Evolutionary conservation across 371 early-diverging fungal species (phyloP).

Genomic region (Mucor ambiguus): DNA sequence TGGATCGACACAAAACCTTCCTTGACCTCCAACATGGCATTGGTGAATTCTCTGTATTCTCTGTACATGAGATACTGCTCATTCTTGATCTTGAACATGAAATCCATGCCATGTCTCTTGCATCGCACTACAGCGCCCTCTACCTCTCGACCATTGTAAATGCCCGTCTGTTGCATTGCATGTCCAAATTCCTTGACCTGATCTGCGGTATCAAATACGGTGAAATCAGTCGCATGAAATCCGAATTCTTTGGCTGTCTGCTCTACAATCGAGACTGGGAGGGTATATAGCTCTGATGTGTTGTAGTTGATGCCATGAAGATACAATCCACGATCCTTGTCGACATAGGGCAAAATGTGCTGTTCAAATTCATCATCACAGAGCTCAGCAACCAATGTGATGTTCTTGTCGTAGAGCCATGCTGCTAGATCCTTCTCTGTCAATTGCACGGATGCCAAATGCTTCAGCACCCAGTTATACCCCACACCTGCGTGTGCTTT

Average conservation of each 20-base stretch:
- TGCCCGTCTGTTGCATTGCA: conserved; percentile 60
- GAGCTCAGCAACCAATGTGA: conserved; percentile 89
- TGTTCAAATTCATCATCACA: conserved; percentile 96
- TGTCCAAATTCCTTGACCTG: conserved; percentile 73
- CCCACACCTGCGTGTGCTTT: conserved; percentile 65
- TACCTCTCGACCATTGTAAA: conserved; percentile 63
- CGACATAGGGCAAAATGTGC: conserved; percentile 86
- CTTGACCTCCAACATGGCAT: conserved; percentile 39
- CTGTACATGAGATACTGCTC: conserved; percentile 92
- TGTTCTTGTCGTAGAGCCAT: conserved; percentile 70
- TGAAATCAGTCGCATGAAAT: conserved; percentile 57
- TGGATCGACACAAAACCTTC: conserved; percentile 11
- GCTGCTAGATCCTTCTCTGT: conserved; percentile 69
- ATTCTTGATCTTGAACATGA: conserved; percentile 93
- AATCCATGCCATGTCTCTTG: conserved; percentile 40
- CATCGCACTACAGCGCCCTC: conserved; percentile 97
- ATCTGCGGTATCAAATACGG: conserved; percentile 35
- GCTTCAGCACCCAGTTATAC: conserved; percentile 76
- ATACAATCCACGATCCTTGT: conserved; percentile 81
- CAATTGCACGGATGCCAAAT: conserved; percentile 57
- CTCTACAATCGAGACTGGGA: conserved; percentile 63
- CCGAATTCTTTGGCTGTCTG: conserved; percentile 78
- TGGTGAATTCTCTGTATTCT: conserved; percentile 95
- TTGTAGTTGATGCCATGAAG: conserved; percentile 94
- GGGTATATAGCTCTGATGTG: conserved; percentile 67